phyloP scores from a whole-genome alignment of 2,329 filamentous ascomycete species.

The Fusarium tricinctum region DNA sequence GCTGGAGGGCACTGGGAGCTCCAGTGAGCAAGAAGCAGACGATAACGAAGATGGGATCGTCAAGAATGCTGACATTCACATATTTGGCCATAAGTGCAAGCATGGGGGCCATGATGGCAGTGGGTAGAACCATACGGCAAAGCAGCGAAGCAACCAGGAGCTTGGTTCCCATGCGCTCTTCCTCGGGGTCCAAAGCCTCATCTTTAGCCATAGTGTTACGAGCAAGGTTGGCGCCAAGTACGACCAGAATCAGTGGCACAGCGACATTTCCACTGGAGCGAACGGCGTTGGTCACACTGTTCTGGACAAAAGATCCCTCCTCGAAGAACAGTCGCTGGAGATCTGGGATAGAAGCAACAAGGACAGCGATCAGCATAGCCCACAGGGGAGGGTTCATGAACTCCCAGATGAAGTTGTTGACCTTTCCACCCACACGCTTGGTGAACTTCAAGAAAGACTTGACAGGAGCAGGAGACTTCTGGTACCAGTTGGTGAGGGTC shows the following conservation, averaged over 20 bases:
- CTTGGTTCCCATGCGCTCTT: conserved; percentile 76
- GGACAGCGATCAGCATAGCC: conserved; percentile 93
- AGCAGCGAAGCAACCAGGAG: conserved; percentile 88
- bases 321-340: conserved; percentile 90
- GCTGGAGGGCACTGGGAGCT: conserved; percentile 90
- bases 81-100: conserved; percentile 90
- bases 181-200: conserved; percentile 76
- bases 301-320: conserved; percentile 89
- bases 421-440: conserved; percentile 56
- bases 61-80: conserved; percentile 91
- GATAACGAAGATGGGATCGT: conserved; percentile 97
- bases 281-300: conserved; percentile 91
- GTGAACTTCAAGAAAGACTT: conserved; percentile 54
- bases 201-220: conserved; percentile 85
- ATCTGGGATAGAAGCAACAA: conserved; percentile 87
- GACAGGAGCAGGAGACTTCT: conserved; percentile 59
- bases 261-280: conserved; percentile 89
- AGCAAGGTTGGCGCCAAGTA: conserved; percentile 93
- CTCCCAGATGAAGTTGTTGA: conserved; percentile 80
- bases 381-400: conserved; percentile 99
- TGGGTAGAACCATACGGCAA: conserved; percentile 93
- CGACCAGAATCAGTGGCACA: conserved; percentile 94
- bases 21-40: conserved; percentile 97
- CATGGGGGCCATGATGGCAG: conserved; percentile 90
- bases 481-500: conserved; percentile 50